Conservation (phyloP, 305 asterid genomes). For the Fraxinus velutina region DNA sequence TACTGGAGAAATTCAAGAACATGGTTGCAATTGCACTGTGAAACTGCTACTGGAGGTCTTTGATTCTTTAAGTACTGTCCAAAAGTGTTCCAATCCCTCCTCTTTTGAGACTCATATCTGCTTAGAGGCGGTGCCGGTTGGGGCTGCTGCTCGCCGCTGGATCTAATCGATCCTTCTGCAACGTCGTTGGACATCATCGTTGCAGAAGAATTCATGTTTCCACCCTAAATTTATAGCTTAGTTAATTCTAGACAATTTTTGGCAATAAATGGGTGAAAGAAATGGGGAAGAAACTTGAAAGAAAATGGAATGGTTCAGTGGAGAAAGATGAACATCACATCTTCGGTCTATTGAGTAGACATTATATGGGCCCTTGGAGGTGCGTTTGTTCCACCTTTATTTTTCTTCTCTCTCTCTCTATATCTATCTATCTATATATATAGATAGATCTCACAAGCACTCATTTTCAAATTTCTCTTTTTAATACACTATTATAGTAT, state of each 20-base stretch:
- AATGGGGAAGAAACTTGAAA: slow-evolving; percentile 20
- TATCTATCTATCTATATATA: background rate
- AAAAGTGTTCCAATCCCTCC: slow-evolving; percentile 87
- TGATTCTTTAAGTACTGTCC: slow-evolving; percentile 76
- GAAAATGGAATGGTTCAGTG: slow-evolving; percentile 32
- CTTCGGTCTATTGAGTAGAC: slow-evolving; percentile 60
- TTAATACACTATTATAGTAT: slow-evolving; percentile 26
- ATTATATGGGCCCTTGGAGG: slow-evolving; percentile 46
- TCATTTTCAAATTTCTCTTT: slow-evolving; percentile 45
- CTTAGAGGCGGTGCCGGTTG: slow-evolving; percentile 43
- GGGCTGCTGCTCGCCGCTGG: slow-evolving; percentile 26
- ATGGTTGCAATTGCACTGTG: slow-evolving; percentile 68
- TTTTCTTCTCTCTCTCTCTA: slow-evolving; percentile 25
- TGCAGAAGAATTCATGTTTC: slow-evolving; percentile 36
- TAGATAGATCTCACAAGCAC: slow-evolving; percentile 28
- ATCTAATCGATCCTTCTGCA: slow-evolving; percentile 39
- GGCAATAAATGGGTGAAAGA: slow-evolving; percentile 25
- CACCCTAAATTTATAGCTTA: background rate
- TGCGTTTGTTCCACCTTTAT: slow-evolving; percentile 44
- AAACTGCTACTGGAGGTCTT: slow-evolving; percentile 59
- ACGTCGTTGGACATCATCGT: slow-evolving; percentile 32
- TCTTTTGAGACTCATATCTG: slow-evolving; percentile 78
- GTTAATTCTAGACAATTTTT: background rate
- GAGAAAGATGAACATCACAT: slow-evolving; percentile 49
- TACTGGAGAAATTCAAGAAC: slow-evolving; percentile 73